Evolutionary conservation across 805 yeast species (phyloP).

Genomic region (Wickerhamomyces rabaulensis): DNA sequence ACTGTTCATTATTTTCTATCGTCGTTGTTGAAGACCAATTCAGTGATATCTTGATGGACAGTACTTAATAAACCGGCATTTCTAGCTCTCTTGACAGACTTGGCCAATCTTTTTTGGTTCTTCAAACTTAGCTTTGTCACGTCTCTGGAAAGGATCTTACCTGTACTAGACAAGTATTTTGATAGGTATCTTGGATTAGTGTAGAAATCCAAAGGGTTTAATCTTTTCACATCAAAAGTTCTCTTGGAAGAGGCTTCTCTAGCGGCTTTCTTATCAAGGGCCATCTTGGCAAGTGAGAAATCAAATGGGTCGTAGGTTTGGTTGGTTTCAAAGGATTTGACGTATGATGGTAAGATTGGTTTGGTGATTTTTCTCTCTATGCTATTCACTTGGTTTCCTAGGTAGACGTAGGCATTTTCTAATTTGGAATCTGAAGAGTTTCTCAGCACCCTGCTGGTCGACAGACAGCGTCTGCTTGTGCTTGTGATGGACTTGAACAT

Average conservation of each 20-base stretch:
- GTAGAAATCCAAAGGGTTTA: constrained; percentile 68
- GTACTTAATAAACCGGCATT: constrained; percentile 74
- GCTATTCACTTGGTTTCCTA: not conserved
- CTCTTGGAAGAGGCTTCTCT: constrained; percentile 20
- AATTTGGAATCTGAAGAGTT: not conserved
- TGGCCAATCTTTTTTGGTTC: constrained; percentile 38
- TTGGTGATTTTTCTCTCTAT: not conserved
- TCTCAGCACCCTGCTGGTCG: constrained; percentile 5
- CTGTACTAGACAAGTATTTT: constrained; percentile 61
- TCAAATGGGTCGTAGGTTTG: constrained; percentile 78
- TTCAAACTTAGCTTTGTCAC: constrained; percentile 24
- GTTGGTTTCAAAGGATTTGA: constrained; percentile 44
- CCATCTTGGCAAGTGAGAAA: constrained; percentile 55
- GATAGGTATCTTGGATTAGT: constrained; percentile 68
- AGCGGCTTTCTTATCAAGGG: constrained; percentile 39
- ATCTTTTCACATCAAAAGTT: constrained; percentile 40
- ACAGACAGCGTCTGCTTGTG: constrained; percentile 4
- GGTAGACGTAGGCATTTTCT: not conserved
- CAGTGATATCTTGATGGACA: constrained; percentile 54
- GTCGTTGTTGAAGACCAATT: constrained; percentile 10
- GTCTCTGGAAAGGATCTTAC: constrained; percentile 70
- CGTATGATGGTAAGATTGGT: constrained; percentile 21
- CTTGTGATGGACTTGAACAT: not conserved
- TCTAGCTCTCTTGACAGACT: constrained; percentile 76
- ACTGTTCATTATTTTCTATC: not conserved